phyloP scores from a whole-genome alignment of 2,329 filamentous ascomycete species.

The Diplodia seriata region DNA sequence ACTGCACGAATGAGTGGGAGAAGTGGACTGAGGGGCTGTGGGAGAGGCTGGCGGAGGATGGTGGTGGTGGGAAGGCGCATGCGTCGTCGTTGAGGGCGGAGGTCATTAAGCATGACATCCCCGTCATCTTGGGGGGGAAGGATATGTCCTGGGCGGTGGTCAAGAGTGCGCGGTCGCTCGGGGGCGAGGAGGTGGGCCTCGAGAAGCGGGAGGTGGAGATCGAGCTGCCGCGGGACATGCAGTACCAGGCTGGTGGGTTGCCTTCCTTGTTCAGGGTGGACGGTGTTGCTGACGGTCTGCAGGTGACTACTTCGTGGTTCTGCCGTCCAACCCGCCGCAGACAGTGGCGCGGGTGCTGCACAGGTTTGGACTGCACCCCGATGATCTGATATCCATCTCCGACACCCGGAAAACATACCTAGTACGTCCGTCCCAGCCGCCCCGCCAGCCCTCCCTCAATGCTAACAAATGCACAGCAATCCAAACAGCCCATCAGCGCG shows the following conservation, averaged over 20 bases:
- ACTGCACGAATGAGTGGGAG: slow-evolving; percentile 37
- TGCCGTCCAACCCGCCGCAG: slow-evolving; percentile 3
- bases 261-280: neutral
- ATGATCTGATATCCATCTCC: slow-evolving; percentile 16
- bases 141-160: slow-evolving; percentile 33
- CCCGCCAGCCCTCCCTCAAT: neutral
- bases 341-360: neutral
- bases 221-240: slow-evolving; percentile 5
- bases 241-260: slow-evolving; percentile 18
- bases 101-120: slow-evolving; percentile 30
- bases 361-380: neutral
- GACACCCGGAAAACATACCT: slow-evolving; percentile 34
- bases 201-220: slow-evolving; percentile 25
- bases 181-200: slow-evolving; percentile 34
- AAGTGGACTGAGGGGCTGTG: slow-evolving; percentile 35
- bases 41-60: slow-evolving; percentile 26
- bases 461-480: neutral
- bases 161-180: neutral
- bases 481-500: slow-evolving; percentile 33
- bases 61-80: neutral
- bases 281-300: neutral
- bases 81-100: neutral
- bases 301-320: slow-evolving; percentile 29
- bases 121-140: slow-evolving; percentile 26
- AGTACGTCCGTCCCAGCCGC: neutral